phyloP scores from a whole-genome alignment of 1,284 basidiomycete genomes.

The Ustilago cynodontis region DNA sequence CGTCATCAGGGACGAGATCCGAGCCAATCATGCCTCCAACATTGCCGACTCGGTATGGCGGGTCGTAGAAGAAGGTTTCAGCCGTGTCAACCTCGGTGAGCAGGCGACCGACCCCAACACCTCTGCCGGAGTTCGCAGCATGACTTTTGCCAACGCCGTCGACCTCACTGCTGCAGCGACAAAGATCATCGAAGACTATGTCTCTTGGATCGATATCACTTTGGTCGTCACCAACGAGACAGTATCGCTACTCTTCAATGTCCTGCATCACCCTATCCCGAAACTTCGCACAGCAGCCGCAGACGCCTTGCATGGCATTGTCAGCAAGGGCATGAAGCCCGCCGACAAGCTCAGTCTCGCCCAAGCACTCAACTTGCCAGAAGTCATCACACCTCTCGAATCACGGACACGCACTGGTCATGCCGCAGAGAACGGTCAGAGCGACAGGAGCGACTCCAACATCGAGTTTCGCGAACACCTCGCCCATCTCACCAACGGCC shows the following conservation, averaged over 20 bases:
- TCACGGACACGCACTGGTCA: conserved; percentile 53
- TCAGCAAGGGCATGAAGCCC: conserved; percentile 92
- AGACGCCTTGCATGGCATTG: conserved; percentile 82
- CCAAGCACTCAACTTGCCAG: conserved; percentile 80
- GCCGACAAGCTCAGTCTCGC: conserved; percentile 90
- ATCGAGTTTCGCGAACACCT: conserved; percentile 89
- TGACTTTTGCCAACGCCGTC: conserved; percentile 71
- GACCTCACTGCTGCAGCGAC: conserved; percentile 81
- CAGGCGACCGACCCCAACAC: conserved; percentile 17
- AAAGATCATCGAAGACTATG: conserved; percentile 91
- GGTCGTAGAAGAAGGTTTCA: conserved; percentile 80
- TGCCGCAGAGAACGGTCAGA: conserved; percentile 37
- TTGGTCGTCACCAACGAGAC: conserved; percentile 92
- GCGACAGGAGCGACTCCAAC: conserved; percentile 77
- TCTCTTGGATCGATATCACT: conserved; percentile 98
- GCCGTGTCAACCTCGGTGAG: conserved; percentile 49
- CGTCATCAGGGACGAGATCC: conserved; percentile 67
- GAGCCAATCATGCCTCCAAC: conserved; percentile 76
- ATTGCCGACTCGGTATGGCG: conserved; percentile 90
- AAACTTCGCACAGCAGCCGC: conserved; percentile 84
- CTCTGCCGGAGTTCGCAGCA: conserved; percentile 73
- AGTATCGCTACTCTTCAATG: conserved; percentile 84
- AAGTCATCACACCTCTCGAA: conserved; percentile 59
- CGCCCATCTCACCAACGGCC: conserved; percentile 84
- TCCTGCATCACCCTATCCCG: conserved; percentile 78